Base-by-base conservation (phyloP, 768 basidiomycete genomes). In the Cyclocybe aegerita region DNA sequence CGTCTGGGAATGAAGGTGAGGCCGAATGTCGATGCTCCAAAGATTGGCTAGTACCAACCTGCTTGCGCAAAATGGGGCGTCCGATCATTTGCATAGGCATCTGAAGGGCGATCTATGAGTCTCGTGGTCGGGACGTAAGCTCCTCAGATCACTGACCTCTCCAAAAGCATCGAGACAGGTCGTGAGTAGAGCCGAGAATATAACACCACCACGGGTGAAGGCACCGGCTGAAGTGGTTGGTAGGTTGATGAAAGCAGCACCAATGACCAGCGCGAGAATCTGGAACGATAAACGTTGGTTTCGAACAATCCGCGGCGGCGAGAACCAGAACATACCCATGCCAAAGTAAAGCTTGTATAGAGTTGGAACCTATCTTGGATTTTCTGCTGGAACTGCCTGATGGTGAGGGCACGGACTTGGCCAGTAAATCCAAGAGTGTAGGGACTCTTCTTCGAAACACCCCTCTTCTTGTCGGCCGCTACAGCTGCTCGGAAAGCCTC, bases 171-270 rank as follows among this genome's bases (percentile, higher is more conserved):
- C 84, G 46, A 90, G 71, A 62, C 80, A 80, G 40, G 82, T 83
- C 0, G 83, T 80, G 39, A 93, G 65, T 50, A 90, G 65, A 11
- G 82, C 82, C 35, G 77, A 67, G 64, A 94, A 93, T 46, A 95
- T 79, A 30, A 93, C 82, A 68, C 75, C 73, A 43, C 90, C 91
- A 54, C 93, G 82, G 17, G 92, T 93, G 70, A 97, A 97, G 0
- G 86, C 90, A 31, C 93, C 93, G 37, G 79, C 77, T 5, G 93
- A 81, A 0, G 87, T 85, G 10, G 77, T 60, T 1, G 90, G 88
- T 43, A 88, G 77, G 42, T 86, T 81, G 60, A 84, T 82, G 72
- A 82, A 96, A 7, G 86, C 81, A 7, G 78, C 83, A 33, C 92
- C 92, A 57, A 89, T 73, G 37, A 90, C 77, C 40, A 90, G 60